Evolutionary conservation across 192 early-diverging fungal genomes (phyloP), one percentile per base, ranked within the genome.

Genomic region (Martensiomyces pterosporus): DNA sequence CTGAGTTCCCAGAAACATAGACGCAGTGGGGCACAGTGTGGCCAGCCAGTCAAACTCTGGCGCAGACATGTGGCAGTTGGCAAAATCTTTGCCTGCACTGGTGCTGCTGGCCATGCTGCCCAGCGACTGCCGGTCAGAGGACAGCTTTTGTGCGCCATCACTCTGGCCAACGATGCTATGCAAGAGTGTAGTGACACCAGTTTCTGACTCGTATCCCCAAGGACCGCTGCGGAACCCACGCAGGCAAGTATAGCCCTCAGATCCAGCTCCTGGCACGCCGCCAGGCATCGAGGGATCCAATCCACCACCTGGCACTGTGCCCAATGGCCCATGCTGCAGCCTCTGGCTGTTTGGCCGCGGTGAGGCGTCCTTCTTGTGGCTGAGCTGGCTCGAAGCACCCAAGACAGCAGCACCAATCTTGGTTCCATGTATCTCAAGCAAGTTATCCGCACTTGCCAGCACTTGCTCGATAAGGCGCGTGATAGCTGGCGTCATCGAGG

Each of bases 161-260:
- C 22, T 21, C 39, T 14, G 39, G 15, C n/a, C 32, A 24, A 60
- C 27, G 26, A 56, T 47, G 18, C 14, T 29, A 14, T 19, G 39
- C 26, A 75, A 33, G 17, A 78, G 47, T 1, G 70, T 64, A 7
- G 71, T 66, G 12, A 59, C 44, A 3, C 76, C 76, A 0, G 45
- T 52, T 12, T 70, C 61, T 2, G 45, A 38, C 50, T 75, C 76
- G 39, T 75, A 74, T 6, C 54, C 67, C 70, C 71, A 78, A 3
- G 57, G 40, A 1, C 58, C 57, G 18, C 47, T 38, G 26, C 54
- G 55, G 43, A 57, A 57, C 13, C 55, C 53, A 23, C 56, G 48
- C 37, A 46, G 36, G 19, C 48, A 52, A 9, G 51, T 33, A 9
- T 32, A 32, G 29, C 6, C 29, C 12, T 5, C 29, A 32, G 5